A percentile compares a stretch with the other conserved stretches of the same genome.
These are phyloP conservation scores for Castanea sativa DNA, from an alignment of 306 rosid species.

Conservation along the genomic window DNA sequence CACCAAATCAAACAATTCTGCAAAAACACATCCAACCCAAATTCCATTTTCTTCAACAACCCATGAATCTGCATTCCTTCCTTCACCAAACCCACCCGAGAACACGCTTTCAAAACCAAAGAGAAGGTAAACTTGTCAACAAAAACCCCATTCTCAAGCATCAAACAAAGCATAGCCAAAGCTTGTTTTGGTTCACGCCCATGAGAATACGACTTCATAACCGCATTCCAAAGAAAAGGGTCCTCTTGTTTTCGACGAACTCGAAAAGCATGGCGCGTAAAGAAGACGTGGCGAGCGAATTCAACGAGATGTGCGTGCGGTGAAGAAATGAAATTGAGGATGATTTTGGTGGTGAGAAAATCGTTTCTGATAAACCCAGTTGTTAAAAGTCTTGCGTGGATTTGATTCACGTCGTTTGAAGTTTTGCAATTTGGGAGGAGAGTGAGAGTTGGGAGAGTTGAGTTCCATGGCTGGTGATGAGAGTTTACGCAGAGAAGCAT, in stretches of 20 bases:
- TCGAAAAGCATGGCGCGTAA: constrained; percentile 45
- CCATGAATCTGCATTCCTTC: constrained; percentile 72
- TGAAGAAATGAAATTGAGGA: constrained; percentile 67
- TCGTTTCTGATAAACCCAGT: constrained; percentile 46
- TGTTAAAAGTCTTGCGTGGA: constrained; percentile 59
- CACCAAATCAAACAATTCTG: constrained; percentile 54
- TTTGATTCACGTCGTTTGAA: constrained; percentile 42
- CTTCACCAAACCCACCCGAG: constrained; percentile 47
- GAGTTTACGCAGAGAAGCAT: constrained; percentile 57
- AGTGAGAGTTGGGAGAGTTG: constrained; percentile 37
- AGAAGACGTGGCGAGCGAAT: constrained; percentile 66
- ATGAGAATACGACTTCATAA: constrained; percentile 68
- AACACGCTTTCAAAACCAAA: constrained; percentile 68
- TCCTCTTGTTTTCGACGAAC: constrained; percentile 25
- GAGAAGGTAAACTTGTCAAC: constrained; percentile 65
- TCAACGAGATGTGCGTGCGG: constrained; percentile 47
- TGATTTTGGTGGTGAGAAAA: constrained; percentile 42
- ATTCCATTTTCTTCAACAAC: constrained; percentile 50
- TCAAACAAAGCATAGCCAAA: constrained; percentile 43
- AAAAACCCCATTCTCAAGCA: constrained; percentile 61
- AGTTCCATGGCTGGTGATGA: constrained; percentile 54
- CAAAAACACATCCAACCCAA: constrained; percentile 54
- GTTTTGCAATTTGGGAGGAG: constrained; percentile 58
- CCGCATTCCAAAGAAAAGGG: constrained; percentile 83
- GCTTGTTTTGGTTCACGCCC: constrained; percentile 61